A percentile compares a stretch with the other conserved stretches of the same genome.
Evolutionary conservation across 495 filamentous ascomycete species (phyloP).

Genomic region (Trichoderma orchidacearum): DNA sequence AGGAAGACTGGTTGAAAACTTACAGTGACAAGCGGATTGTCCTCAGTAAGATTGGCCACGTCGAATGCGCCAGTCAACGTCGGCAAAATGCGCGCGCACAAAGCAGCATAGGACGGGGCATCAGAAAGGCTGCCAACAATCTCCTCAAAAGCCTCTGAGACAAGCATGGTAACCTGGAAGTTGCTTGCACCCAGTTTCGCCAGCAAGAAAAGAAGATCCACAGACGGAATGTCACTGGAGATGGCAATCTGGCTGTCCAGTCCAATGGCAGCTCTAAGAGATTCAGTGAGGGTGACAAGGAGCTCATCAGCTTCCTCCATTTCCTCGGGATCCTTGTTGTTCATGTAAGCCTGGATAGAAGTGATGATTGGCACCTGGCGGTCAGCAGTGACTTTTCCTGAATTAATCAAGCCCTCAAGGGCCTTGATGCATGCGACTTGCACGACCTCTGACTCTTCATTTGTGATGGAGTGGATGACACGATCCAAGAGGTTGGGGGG

Average conservation of each 20-base stretch:
- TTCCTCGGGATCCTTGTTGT: constrained; percentile 65
- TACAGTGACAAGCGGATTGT: constrained; percentile 65
- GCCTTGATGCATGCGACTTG: constrained; percentile 85
- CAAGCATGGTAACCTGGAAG: constrained; percentile 69
- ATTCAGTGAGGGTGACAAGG: constrained; percentile 79
- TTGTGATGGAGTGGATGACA: constrained; percentile 58
- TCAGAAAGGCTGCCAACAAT: constrained; percentile 56
- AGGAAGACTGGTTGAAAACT: constrained; percentile 7
- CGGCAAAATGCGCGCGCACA: constrained; percentile 79
- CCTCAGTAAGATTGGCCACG: constrained; percentile 68
- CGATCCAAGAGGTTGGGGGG: constrained; percentile 48
- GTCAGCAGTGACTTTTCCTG: constrained; percentile 31
- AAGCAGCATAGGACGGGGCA: constrained; percentile 52
- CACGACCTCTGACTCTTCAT: constrained; percentile 71
- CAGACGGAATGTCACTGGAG: constrained; percentile 44
- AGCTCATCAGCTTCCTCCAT: constrained; percentile 79
- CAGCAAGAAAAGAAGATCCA: constrained; percentile 80
- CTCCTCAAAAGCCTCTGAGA: constrained; percentile 84
- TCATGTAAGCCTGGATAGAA: constrained; percentile 64
- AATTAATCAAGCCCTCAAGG: constrained; percentile 65
- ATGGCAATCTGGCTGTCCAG: constrained; percentile 62
- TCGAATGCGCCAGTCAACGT: constrained; percentile 81
- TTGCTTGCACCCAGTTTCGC: constrained; percentile 78
- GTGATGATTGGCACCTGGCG: constrained; percentile 62
- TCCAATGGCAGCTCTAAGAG: constrained; percentile 68